A percentile compares a stretch with the other conserved stretches of the same genome.
Conservation (phyloP, 306 rosid species). For the Dryas drummondii region DNA sequence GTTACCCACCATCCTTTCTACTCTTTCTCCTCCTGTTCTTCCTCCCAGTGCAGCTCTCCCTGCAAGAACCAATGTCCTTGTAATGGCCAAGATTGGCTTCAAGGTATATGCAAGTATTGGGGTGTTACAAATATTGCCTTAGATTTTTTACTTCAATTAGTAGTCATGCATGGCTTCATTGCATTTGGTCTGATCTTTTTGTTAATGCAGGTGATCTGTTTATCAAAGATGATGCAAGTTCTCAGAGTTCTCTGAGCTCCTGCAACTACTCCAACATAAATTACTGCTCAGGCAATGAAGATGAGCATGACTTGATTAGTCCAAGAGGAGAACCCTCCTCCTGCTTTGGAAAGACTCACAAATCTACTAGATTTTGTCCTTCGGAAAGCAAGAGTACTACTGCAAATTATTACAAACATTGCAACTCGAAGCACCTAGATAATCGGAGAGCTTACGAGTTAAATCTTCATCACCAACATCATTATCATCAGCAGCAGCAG, state of each 20-base stretch:
- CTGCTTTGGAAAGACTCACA: slow-evolving; percentile 31
- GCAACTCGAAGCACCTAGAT: slow-evolving; percentile 7
- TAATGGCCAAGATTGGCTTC: slow-evolving; percentile 40
- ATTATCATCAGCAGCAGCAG: slow-evolving; percentile 9
- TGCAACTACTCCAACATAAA: slow-evolving; percentile 49
- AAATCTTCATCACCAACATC: background rate
- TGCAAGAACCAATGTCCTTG: slow-evolving; percentile 22
- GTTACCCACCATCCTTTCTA: slow-evolving; percentile 45
- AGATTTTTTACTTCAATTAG: too few relatives aligned
- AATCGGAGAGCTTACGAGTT: slow-evolving; percentile 16
- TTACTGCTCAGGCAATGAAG: slow-evolving; percentile 45
- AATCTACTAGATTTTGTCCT: slow-evolving; percentile 71
- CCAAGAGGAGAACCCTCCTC: slow-evolving; percentile 24
- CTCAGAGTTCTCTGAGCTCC: slow-evolving; percentile 57
- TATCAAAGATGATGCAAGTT: slow-evolving; percentile 54
- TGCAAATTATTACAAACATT: slow-evolving; percentile 16
- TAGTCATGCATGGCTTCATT: background rate
- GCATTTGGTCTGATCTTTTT: background rate
- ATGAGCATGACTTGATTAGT: slow-evolving; percentile 29
- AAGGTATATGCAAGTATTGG: slow-evolving; percentile 35
- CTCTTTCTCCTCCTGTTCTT: slow-evolving; percentile 46
- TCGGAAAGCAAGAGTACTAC: slow-evolving; percentile 16
- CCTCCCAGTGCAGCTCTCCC: slow-evolving; percentile 50
- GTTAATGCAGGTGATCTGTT: slow-evolving; percentile 39
- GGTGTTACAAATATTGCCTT: background rate